Base-by-base conservation (phyloP, 2,329 filamentous ascomycete genomes). In the Cordyceps cicadae region DNA sequence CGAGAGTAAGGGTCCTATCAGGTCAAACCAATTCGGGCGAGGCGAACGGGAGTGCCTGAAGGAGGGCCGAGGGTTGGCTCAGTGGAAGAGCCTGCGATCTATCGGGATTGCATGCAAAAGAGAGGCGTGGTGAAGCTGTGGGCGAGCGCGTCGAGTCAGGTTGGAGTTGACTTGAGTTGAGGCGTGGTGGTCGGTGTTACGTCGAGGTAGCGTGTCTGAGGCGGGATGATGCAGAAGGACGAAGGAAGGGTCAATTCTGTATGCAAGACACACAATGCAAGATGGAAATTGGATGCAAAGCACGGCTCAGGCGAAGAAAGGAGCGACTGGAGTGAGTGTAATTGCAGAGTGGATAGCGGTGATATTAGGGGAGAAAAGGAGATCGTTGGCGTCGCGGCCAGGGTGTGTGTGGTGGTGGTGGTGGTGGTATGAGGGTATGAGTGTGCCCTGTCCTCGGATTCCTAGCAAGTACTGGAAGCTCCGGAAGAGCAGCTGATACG, bases 291-390 rank as follows among this genome's bases (percentile, higher is more conserved):
- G 63, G 65, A 65, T 65, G 66, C 52, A 50, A 19, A 59, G 60
- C 57, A 56, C 57, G 53, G 56, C 61, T 60, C 51, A 55, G 50
- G 45, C 54, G 34, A 61, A 60, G 68, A 73, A 75, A 73, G 69
- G 72, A 74, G 71, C 71, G 73, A 75, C 73, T 74, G 68, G 70
- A 71, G 70, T 73, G 70, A 74, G 70, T 63, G 71, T 69, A 71
- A 72, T 69, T 68, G 67, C 67, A 69, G 66, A 71, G 71, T 73
- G 71, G 71, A 72, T 70, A 69, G 67, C 64, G 66, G 69, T 68
- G 71, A 74, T 72, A 72, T 71, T 70, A 72, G 69, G 66, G 54
- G 54, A 59, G 60, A 68, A 74, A 75, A 74, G 70, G 70, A 70
- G 69, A 72, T 62, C 60, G 60, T 57, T 61, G 60, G 46, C 41